Evolutionary conservation across 2,329 filamentous ascomycete species (phyloP).

Genomic region (Trichoderma endophyticum): DNA sequence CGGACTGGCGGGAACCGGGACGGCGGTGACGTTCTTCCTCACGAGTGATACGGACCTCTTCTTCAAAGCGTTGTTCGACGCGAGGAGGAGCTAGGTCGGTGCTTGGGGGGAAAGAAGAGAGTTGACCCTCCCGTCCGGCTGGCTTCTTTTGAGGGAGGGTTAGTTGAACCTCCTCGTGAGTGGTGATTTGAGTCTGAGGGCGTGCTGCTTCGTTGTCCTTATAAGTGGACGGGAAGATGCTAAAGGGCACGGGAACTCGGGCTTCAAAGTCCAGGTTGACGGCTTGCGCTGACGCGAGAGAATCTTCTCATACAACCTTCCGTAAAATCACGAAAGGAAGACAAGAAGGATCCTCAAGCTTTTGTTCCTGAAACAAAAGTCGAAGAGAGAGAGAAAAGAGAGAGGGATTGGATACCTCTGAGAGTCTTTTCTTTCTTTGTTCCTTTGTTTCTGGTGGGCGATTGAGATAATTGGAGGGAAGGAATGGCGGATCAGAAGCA

Average conservation of each 20-base stretch:
- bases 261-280: slow-evolving; percentile 99
- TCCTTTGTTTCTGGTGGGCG: slow-evolving; percentile 32
- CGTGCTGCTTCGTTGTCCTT: slow-evolving; percentile 55
- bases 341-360: slow-evolving; percentile 66
- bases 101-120: slow-evolving; percentile 68
- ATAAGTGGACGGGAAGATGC: slow-evolving; percentile 99
- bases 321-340: slow-evolving; percentile 63
- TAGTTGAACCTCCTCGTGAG: slow-evolving; percentile 87
- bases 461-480: slow-evolving; percentile 40
- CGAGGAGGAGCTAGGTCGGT: slow-evolving; percentile 56
- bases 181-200: slow-evolving; percentile 50
- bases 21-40: slow-evolving; percentile 74
- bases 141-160: slow-evolving; percentile 66
- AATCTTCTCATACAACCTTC: slow-evolving; percentile 62
- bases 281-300: slow-evolving; percentile 67
- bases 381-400: slow-evolving; percentile 39
- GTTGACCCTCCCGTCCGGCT: slow-evolving; percentile 98
- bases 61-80: slow-evolving; percentile 64
- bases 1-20: slow-evolving; percentile 60
- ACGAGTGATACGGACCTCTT: slow-evolving; percentile 79
- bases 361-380: slow-evolving; percentile 57
- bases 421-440: slow-evolving; percentile 36
- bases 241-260: slow-evolving; percentile 98
- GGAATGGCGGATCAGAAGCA: slow-evolving; percentile 27
- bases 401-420: slow-evolving; percentile 34